Conservation (phyloP, 148 eudicot genomes). For the Camellia granthamiana region DNA sequence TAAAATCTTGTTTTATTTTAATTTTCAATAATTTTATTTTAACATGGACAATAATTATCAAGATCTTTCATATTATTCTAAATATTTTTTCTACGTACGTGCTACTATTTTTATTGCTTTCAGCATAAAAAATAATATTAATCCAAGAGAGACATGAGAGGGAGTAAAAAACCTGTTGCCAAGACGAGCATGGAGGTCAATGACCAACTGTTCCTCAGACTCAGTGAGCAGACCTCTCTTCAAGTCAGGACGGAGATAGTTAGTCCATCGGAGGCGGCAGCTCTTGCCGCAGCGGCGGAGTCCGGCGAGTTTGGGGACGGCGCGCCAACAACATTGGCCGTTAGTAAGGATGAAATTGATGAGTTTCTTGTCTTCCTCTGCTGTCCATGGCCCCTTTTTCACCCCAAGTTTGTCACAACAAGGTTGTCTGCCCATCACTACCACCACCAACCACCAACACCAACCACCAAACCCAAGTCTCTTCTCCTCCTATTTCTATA, state of each 20-base stretch:
- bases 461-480: not conserved
- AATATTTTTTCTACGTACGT: no score
- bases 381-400: constrained; percentile 99
- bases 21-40: no score
- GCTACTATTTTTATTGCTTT: no score
- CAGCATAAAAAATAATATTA: no score
- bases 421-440: constrained; percentile 84
- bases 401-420: constrained; percentile 95
- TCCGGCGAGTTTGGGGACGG: constrained; percentile 93
- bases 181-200: constrained; percentile 93
- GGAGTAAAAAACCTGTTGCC: constrained; percentile 66
- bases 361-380: constrained; percentile 93
- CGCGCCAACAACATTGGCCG: constrained; percentile 98
- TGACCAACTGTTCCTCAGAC: constrained; percentile 80
- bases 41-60: no score
- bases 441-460: no score
- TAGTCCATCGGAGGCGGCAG: constrained; percentile 95
- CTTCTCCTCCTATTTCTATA: not conserved
- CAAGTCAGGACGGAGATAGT: constrained; percentile 89
- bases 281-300: constrained; percentile 92
- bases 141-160: not conserved
- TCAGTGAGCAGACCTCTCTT: constrained; percentile 86
- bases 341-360: constrained; percentile 79
- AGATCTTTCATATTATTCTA: no score
- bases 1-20: no score